phyloP scores from a whole-genome alignment of 768 basidiomycete genomes.

The Boletus sp. region DNA sequence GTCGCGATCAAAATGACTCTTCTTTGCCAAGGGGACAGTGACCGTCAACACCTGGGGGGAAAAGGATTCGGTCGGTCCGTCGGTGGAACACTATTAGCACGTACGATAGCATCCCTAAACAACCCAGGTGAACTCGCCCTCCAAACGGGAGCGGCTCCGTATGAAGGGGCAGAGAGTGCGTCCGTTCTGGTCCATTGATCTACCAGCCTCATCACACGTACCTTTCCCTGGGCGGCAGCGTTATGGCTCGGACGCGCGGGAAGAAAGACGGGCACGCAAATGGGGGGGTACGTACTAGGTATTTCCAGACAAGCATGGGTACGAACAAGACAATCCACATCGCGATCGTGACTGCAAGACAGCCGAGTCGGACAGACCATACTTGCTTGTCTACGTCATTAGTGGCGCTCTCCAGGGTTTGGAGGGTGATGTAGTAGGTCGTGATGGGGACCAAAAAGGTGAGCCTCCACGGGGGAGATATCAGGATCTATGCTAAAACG shows the following conservation, averaged over 20 bases:
- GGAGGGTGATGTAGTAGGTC: slow-evolving; percentile 35
- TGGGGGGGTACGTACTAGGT: slow-evolving; percentile 29
- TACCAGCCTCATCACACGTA: slow-evolving; percentile 36
- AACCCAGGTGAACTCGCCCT: slow-evolving; percentile 40
- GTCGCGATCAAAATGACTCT: slow-evolving; percentile 39
- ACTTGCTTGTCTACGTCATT: slow-evolving; percentile 15
- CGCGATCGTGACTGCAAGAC: slow-evolving; percentile 37
- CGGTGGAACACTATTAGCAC: slow-evolving; percentile 7
- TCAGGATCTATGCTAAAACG: background rate
- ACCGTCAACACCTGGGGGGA: slow-evolving; percentile 36
- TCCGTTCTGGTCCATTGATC: slow-evolving; percentile 42
- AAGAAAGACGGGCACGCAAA: background rate
- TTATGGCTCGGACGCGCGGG: background rate
- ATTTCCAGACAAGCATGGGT: slow-evolving; percentile 49
- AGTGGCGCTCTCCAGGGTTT: slow-evolving; percentile 5
- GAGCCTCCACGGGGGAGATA: slow-evolving; percentile 25
- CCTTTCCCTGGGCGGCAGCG: slow-evolving; percentile 37
- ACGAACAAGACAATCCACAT: slow-evolving; percentile 36
- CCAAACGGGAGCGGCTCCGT: slow-evolving; percentile 37
- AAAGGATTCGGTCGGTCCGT: background rate
- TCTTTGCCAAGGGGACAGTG: slow-evolving; percentile 32
- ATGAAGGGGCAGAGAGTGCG: slow-evolving; percentile 22
- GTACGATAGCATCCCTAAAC: slow-evolving; percentile 36
- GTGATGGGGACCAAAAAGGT: slow-evolving; percentile 39
- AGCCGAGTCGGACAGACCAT: slow-evolving; percentile 36